Evolutionary conservation across 148 eudicot species (phyloP), one percentile per base, ranked within the genome.

Genomic region (Rhododendron kiyosumense): DNA sequence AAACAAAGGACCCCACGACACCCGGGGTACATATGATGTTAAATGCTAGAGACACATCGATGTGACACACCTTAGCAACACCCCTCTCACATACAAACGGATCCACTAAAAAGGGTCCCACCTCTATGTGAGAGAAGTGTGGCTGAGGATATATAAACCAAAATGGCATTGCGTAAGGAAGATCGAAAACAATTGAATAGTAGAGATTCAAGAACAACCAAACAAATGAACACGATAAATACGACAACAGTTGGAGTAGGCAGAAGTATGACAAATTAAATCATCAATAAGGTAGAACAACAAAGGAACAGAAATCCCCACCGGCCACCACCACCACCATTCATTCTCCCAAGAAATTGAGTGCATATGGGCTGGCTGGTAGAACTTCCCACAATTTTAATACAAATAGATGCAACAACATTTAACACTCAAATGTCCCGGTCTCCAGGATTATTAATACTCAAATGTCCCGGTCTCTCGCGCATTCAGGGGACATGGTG

Each of bases 391-490:
- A 61, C 22, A 5, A 61, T 18, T 41, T 61, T 22, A 28, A 61
- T 24, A 61, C n/a, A 61, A 61, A 22, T 22, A 22, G 12, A 61
- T 61, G 67, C 67, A 61, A 22, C 26, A 8, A 32, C 34, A 32
- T 32, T 32, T 0, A 0, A 32, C 32, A 32, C 32, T 7, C 0
- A 24, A n/a, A n/a, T n/a, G n/a, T n/a, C n/a, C n/a, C n/a, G 10
- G 67, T 61, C 5, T 18, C 67, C 26, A 61, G 67, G 67, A 61
- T 24, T 61, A 22, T 0, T 59, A 22, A 1, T 61, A 26, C 17
- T 74, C 20, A 86, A 1, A 88, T 43, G 48, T 87, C 89, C 20
- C 84, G 67, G 84, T 87, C 89, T 67, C 89, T 85, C 11, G 57
- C 54, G 84, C 89, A 87, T 17, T 87, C 89, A 17, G 89, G 86